phyloP scores from a whole-genome alignment of 2,329 filamentous ascomycete species.

The Claviceps spartinae region DNA sequence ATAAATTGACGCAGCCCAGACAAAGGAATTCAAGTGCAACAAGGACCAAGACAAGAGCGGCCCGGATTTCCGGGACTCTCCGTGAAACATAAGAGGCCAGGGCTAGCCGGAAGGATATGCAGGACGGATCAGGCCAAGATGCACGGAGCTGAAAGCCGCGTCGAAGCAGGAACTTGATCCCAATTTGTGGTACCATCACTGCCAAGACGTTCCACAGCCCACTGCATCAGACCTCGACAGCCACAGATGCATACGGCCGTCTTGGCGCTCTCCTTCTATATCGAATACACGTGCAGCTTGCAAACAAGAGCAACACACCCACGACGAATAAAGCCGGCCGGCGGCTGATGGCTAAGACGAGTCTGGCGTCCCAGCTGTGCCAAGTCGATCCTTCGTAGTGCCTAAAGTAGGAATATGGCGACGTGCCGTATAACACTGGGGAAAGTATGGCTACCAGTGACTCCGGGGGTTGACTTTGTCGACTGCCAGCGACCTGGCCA shows the following conservation, averaged over 20 bases:
- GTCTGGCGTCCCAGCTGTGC: constrained; percentile 1
- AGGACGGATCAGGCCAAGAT: too few species aligned
- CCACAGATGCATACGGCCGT: not conserved
- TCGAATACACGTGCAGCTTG: not conserved
- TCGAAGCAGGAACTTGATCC: not conserved
- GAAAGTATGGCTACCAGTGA: not conserved
- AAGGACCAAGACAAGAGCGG: too few species aligned
- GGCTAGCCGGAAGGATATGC: too few species aligned
- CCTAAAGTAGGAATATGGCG: not conserved
- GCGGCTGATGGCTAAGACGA: not conserved
- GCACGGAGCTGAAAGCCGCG: not conserved
- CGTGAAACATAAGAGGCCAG: too few species aligned
- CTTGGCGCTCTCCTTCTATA: not conserved
- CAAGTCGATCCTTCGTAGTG: constrained; percentile 1
- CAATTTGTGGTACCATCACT: not conserved
- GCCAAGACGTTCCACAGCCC: not conserved
- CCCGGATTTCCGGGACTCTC: too few species aligned
- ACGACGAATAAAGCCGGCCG: not conserved
- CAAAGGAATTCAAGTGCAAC: too few species aligned
- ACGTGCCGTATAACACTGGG: not conserved
- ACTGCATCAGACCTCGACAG: not conserved
- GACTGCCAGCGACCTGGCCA: not conserved
- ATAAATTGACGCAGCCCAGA: too few species aligned
- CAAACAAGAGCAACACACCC: not conserved
- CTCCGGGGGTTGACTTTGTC: not conserved